Evolutionary conservation across 805 yeast species (phyloP).

Genomic region (Nakazawaea anatomiae): DNA sequence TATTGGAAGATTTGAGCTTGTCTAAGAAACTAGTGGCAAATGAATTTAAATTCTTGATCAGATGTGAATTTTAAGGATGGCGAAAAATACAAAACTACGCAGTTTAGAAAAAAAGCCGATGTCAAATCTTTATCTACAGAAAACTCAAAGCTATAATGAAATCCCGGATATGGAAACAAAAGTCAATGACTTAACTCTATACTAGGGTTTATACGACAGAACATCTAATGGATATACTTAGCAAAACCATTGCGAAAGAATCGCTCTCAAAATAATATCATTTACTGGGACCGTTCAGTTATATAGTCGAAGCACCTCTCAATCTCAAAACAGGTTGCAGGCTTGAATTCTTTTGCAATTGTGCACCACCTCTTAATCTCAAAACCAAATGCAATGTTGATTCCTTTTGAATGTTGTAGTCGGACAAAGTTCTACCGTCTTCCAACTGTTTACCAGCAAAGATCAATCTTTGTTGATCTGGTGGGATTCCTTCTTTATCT

Average conservation of each 20-base stretch:
- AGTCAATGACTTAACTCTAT: no score
- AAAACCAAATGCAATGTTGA: constrained; percentile 93
- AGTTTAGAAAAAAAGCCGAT: no score
- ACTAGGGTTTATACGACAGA: no score
- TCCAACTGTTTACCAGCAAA: constrained; percentile 97
- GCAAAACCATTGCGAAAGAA: no score
- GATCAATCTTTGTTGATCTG: constrained; percentile 95
- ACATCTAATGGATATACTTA: no score
- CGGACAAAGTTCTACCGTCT: constrained; percentile 93
- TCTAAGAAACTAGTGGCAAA: not conserved
- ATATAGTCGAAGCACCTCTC: constrained; percentile 32
- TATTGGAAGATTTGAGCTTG: not conserved
- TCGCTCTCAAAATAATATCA: no score
- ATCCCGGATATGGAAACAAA: no score
- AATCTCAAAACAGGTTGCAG: constrained; percentile 64
- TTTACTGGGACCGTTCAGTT: no score
- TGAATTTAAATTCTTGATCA: not conserved
- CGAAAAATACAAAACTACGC: no score
- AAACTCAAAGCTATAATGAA: no score
- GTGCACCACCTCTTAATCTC: constrained; percentile 94
- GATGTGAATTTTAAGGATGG: no score
- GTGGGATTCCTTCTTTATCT: constrained; percentile 97
- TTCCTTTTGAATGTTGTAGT: constrained; percentile 98
- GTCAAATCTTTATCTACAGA: no score
- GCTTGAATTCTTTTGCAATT: constrained; percentile 27